A percentile compares a stretch with the other conserved stretches of the same genome.
These are phyloP conservation scores for Penicillium rolfsii DNA, from an alignment of 2,329 filamentous ascomycete genomes.

Conservation along the genomic window DNA sequence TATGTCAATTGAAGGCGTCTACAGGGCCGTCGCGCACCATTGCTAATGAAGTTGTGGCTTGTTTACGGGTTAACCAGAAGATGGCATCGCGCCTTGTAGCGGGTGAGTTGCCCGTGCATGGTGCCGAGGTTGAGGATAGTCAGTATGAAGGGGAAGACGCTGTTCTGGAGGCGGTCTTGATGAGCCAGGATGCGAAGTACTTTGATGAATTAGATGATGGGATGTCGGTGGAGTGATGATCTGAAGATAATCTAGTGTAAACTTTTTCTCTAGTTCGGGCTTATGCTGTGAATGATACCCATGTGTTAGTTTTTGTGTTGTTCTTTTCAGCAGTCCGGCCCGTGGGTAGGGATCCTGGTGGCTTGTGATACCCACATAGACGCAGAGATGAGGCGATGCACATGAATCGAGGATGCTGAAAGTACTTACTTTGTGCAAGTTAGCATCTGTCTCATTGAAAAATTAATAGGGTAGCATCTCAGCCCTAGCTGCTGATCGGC, in stretches of 20 bases:
- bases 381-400: not conserved
- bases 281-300: not conserved
- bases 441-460: not conserved
- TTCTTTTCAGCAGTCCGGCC: not conserved
- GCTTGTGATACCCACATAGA: not conserved
- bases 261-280: no score
- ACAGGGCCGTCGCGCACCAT: slow-evolving; percentile 31
- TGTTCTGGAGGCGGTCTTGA: slow-evolving; percentile 33
- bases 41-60: slow-evolving; percentile 33
- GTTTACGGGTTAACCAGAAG: slow-evolving; percentile 40
- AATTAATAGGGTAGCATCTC: not conserved
- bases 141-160: slow-evolving; percentile 38
- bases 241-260: slow-evolving; percentile 15
- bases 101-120: slow-evolving; percentile 23
- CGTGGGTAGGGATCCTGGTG: not conserved
- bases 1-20: slow-evolving; percentile 40
- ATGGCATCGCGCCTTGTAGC: slow-evolving; percentile 33
- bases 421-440: not conserved
- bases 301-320: not conserved
- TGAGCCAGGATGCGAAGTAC: slow-evolving; percentile 21
- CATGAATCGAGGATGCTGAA: not conserved
- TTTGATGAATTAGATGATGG: slow-evolving; percentile 29
- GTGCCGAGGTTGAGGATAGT: slow-evolving; percentile 15
- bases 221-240: slow-evolving; percentile 31
- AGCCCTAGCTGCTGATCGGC: not conserved